A percentile compares a stretch with the other conserved stretches of the same genome.
Evolutionary conservation across 306 rosid species (phyloP).

Genomic region (Lathyrus tuberosus): DNA sequence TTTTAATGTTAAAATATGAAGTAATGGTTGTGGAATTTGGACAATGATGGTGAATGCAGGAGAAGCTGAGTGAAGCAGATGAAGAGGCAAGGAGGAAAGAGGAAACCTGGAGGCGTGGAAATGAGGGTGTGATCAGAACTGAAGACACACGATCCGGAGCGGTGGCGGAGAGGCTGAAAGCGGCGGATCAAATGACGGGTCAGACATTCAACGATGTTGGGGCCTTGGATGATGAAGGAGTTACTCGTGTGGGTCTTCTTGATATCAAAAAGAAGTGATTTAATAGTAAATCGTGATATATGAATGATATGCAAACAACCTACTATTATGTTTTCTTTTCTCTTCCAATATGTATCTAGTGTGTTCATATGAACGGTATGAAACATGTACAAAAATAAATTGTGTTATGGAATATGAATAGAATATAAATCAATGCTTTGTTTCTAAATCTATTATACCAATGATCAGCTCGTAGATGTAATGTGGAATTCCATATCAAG

Average conservation of each 20-base stretch:
- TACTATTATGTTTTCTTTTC: too few species aligned
- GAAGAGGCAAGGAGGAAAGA: conserved; percentile 51
- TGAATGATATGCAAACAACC: too few species aligned
- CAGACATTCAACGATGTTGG: conserved; percentile 77
- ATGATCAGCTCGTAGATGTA: too few species aligned
- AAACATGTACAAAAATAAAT: too few species aligned
- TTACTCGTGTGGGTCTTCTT: conserved; percentile 37
- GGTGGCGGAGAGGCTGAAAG: conserved; percentile 47
- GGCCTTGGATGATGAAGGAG: conserved; percentile 47
- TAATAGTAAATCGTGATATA: not conserved
- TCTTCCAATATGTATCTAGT: too few species aligned
- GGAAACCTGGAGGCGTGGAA: conserved; percentile 20
- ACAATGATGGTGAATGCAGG: conserved; percentile 56
- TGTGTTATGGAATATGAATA: too few species aligned
- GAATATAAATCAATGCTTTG: too few species aligned
- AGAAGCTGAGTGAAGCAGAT: conserved; percentile 49
- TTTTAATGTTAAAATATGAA: not conserved
- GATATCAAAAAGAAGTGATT: conserved; percentile 18
- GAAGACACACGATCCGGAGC: conserved; percentile 55
- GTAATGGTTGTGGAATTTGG: not conserved
- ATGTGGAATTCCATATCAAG: too few species aligned
- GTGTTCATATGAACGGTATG: too few species aligned
- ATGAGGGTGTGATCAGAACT: conserved; percentile 34
- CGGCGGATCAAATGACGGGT: conserved; percentile 61
- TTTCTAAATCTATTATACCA: too few species aligned